A percentile compares a stretch with the other conserved stretches of the same genome.
Evolutionary conservation across 208 protist genomes (phyloP).

Genomic region (Kentomonas sorsogonicus): DNA sequence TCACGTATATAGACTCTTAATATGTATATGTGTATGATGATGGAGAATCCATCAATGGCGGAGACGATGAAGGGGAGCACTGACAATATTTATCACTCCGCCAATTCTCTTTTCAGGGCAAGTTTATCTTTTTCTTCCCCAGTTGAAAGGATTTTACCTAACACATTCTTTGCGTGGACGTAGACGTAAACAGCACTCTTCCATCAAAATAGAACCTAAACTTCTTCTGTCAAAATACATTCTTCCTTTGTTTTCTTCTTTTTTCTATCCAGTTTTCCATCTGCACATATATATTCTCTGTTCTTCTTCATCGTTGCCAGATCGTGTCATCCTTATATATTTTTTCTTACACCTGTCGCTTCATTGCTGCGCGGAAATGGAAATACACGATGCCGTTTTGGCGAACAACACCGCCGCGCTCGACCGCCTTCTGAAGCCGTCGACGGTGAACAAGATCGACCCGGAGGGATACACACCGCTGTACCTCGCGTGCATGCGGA

Average conservation of each 20-base stretch:
- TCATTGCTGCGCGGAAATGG: too few species aligned
- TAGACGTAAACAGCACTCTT: too few species aligned
- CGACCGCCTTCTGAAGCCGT: slow-evolving; percentile 8
- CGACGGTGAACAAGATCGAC: slow-evolving; percentile 25
- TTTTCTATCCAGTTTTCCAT: slow-evolving; percentile 17
- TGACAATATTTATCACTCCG: neutral
- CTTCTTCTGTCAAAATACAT: too few species aligned
- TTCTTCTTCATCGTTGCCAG: slow-evolving; percentile 8
- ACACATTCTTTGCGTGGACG: too few species aligned
- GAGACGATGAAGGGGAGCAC: neutral
- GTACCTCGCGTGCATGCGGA: slow-evolving; percentile 85
- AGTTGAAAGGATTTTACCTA: too few species aligned
- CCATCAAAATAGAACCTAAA: too few species aligned
- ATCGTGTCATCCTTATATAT: too few species aligned
- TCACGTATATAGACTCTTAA: neutral
- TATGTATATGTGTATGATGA: too few species aligned
- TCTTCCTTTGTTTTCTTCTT: slow-evolving; percentile 3
- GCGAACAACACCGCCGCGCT: slow-evolving; percentile 22
- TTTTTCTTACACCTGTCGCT: too few species aligned
- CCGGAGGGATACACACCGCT: slow-evolving; percentile 70
- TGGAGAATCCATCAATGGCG: neutral
- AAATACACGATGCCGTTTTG: slow-evolving; percentile 14
- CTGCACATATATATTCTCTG: slow-evolving; percentile 6
- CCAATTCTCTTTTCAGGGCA: slow-evolving; percentile 3
- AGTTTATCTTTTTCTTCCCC: too few species aligned